phyloP scores from a whole-genome alignment of 139 green algal species.

The Eudorina sp. region DNA sequence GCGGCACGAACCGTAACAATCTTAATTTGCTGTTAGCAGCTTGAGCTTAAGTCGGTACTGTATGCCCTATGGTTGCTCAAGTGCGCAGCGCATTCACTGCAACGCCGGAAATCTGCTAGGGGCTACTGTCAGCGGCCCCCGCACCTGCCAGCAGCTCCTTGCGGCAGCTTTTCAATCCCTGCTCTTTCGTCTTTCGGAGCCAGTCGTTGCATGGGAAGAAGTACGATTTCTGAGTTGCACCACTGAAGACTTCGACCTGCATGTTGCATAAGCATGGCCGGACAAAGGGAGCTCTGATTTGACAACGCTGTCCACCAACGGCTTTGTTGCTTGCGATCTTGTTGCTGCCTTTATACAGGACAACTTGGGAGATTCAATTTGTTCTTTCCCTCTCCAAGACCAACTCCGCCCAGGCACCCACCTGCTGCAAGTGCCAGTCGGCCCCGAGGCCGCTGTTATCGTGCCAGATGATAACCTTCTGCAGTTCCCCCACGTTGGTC shows the following conservation, averaged over 20 bases:
- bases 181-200: slow-evolving; percentile 56
- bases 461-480: slow-evolving; percentile 58
- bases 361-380: not conserved
- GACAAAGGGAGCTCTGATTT: no score
- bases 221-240: slow-evolving; percentile 57
- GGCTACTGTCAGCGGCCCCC: no score
- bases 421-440: slow-evolving; percentile 56
- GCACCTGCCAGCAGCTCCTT: slow-evolving; percentile 48
- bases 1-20: no score
- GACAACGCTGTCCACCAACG: no score
- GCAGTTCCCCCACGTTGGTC: slow-evolving; percentile 61
- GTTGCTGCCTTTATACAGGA: not conserved
- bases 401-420: not conserved
- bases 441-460: slow-evolving; percentile 56
- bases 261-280: no score
- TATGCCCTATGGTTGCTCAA: no score
- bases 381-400: not conserved
- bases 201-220: slow-evolving; percentile 66
- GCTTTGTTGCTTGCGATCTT: no score
- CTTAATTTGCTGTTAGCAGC: no score
- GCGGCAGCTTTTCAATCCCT: slow-evolving; percentile 33
- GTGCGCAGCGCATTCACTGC: no score
- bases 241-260: slow-evolving; percentile 67
- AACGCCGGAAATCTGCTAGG: no score
- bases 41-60: no score